A percentile compares a stretch with the other conserved stretches of the same genome.
Evolutionary conservation across 768 basidiomycete genomes (phyloP).

Genomic region (Mycena amicta): DNA sequence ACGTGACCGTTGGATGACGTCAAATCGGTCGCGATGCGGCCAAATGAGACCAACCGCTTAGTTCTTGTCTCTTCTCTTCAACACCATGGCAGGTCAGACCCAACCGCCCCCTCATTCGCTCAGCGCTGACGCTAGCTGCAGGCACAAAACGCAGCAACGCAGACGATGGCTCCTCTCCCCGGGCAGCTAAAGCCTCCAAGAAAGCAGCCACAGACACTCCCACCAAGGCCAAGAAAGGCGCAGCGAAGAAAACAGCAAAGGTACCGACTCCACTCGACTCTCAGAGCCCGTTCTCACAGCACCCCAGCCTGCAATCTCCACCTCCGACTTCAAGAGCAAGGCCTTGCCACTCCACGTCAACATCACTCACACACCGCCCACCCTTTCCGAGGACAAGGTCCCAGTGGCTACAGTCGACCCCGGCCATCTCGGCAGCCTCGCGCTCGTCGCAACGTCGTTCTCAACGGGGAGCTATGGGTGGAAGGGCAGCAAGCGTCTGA

Average conservation of each 20-base stretch:
- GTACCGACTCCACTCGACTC: constrained; percentile 31
- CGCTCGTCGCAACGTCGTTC: constrained; percentile 63
- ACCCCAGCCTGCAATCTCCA: constrained; percentile 50
- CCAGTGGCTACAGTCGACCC: constrained; percentile 48
- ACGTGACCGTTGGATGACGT: no score
- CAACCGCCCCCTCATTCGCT: no score
- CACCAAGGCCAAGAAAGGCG: constrained; percentile 37
- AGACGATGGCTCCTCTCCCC: constrained; percentile 38
- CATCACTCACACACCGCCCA: constrained; percentile 66
- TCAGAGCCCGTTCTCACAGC: no score
- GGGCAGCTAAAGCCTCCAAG: constrained; percentile 55
- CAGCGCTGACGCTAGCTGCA: no score
- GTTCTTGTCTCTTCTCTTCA: background rate
- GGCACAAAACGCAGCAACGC: constrained; percentile 50
- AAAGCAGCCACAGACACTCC: constrained; percentile 34
- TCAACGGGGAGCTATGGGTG: constrained; percentile 81
- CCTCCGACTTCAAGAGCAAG: constrained; percentile 58
- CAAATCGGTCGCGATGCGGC: no score
- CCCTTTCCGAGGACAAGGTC: constrained; percentile 37
- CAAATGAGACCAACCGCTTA: no score
- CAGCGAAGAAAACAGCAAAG: constrained; percentile 50
- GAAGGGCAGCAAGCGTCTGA: constrained; percentile 74
- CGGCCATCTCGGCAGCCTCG: constrained; percentile 60
- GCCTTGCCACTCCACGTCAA: constrained; percentile 72
- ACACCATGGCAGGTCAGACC: no score